Evolutionary conservation across 2,329 filamentous ascomycete genomes (phyloP).

Genomic region (Nigrospora oryzae): DNA sequence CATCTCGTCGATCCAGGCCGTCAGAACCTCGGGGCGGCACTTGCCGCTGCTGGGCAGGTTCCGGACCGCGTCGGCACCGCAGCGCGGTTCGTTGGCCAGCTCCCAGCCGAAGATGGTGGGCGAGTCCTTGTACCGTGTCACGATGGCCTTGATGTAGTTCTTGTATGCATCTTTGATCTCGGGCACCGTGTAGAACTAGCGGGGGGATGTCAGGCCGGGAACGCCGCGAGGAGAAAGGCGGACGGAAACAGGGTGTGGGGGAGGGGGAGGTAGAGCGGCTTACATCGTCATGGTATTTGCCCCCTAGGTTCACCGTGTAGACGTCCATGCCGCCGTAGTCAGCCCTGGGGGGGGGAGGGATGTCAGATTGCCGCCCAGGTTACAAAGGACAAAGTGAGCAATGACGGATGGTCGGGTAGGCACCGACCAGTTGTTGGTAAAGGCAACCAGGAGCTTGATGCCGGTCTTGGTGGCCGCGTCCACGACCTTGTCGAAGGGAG

Average conservation of each 20-base stretch:
- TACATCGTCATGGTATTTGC: constrained; percentile 40
- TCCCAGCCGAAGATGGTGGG: constrained; percentile 60
- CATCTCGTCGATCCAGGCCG: constrained; percentile 43
- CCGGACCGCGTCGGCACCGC: constrained; percentile 33
- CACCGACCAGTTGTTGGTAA: constrained; percentile 41
- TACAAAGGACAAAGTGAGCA: no score
- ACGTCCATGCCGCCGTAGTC: constrained; percentile 53
- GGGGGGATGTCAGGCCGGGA: not conserved
- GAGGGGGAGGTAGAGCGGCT: constrained; percentile 4
- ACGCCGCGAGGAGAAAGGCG: not conserved
- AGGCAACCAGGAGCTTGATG: constrained; percentile 43
- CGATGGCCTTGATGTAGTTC: constrained; percentile 49
- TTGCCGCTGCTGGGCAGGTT: constrained; percentile 32
- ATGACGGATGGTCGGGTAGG: no score
- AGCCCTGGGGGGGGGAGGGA: constrained; percentile 24
- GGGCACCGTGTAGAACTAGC: constrained; percentile 38
- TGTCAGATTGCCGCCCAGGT: no score
- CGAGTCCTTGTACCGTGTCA: constrained; percentile 50
- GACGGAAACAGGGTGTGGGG: not conserved
- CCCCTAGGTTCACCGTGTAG: constrained; percentile 46
- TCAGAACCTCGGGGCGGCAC: constrained; percentile 33
- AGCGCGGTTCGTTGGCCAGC: constrained; percentile 52
- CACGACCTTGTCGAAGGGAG: constrained; percentile 43
- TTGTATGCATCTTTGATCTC: constrained; percentile 44
- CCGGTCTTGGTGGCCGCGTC: constrained; percentile 36